These are phyloP conservation scores for Diaporthe vexans DNA, from an alignment of 2,329 filamentous ascomycete genomes.

Conservation along the genomic window DNA sequence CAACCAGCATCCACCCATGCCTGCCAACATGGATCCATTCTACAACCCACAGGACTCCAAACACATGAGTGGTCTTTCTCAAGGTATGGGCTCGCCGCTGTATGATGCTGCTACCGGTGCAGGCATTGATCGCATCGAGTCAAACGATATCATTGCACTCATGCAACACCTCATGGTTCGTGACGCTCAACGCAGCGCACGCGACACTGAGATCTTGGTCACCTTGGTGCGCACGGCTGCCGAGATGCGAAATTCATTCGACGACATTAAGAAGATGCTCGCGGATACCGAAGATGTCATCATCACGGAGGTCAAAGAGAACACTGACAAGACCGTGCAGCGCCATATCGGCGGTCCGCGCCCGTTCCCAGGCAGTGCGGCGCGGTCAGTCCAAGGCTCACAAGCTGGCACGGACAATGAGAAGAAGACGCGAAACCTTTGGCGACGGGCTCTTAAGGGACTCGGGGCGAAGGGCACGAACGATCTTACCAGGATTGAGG, in stretches of 20 bases:
- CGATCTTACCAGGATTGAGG: constrained; percentile 89
- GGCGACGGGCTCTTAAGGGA: constrained; percentile 92
- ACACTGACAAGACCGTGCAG: constrained; percentile 87
- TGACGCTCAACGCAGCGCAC: constrained; percentile 94
- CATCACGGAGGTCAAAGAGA: constrained; percentile 87
- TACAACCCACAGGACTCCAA: constrained; percentile 71
- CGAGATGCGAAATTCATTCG: constrained; percentile 97
- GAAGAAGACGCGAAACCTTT: constrained; percentile 89
- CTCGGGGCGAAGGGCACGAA: constrained; percentile 89
- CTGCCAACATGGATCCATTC: constrained; percentile 76
- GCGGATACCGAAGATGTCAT: constrained; percentile 91
- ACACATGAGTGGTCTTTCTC: constrained; percentile 89
- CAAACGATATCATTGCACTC: constrained; percentile 94
- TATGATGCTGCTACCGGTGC: constrained; percentile 91
- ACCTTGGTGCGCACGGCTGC: constrained; percentile 93
- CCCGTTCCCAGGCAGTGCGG: constrained; percentile 78
- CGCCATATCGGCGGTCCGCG: constrained; percentile 88
- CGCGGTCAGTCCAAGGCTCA: constrained; percentile 71
- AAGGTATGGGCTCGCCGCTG: constrained; percentile 89
- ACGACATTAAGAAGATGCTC: constrained; percentile 94
- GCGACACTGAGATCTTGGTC: constrained; percentile 96
- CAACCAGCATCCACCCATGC: constrained; percentile 63
- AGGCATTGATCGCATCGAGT: constrained; percentile 92
- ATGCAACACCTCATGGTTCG: constrained; percentile 99
- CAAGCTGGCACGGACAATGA: constrained; percentile 72